Conservation (phyloP, 306 rosid species). For the Dicorynia guianensis region DNA sequence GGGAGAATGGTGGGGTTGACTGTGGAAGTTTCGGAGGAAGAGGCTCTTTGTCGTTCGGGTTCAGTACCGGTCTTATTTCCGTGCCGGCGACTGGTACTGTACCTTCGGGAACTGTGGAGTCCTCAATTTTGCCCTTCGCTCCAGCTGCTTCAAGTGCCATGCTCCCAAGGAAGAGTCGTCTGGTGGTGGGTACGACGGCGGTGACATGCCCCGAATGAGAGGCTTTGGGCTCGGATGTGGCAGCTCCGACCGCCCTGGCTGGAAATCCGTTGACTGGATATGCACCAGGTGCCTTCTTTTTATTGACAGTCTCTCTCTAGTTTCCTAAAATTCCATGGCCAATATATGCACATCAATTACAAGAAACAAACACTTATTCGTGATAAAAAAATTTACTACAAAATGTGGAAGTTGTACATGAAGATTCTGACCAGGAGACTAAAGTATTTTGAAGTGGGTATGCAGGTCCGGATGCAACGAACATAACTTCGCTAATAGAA, state of each 20-base stretch:
- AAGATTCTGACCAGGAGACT: too few species aligned
- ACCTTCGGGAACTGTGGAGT: conserved; percentile 77
- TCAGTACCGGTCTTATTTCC: conserved; percentile 83
- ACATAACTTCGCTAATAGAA: conserved; percentile 86
- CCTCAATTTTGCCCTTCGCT: conserved; percentile 91
- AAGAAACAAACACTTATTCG: too few species aligned
- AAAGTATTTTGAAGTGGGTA: too few species aligned
- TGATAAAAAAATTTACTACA: too few species aligned
- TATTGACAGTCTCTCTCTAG: too few species aligned
- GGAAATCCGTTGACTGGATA: conserved; percentile 97
- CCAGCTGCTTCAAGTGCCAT: conserved; percentile 91
- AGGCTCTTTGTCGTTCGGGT: conserved; percentile 59
- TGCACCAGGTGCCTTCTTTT: conserved; percentile 65
- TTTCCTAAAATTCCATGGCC: too few species aligned
- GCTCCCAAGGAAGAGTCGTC: conserved; percentile 73
- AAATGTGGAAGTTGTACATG: too few species aligned
- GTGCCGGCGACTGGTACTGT: conserved; percentile 96
- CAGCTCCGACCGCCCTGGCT: conserved; percentile 68
- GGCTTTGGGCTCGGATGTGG: conserved; percentile 48
- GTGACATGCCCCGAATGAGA: conserved; percentile 61
- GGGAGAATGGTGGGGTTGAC: conserved; percentile 40
- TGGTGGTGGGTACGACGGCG: conserved; percentile 47
- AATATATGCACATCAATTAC: too few species aligned
- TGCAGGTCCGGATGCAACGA: conserved; percentile 87
- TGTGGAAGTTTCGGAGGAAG: conserved; percentile 56